Base-by-base conservation (phyloP, 331 rosid species). In the Rosa hybrid region DNA sequence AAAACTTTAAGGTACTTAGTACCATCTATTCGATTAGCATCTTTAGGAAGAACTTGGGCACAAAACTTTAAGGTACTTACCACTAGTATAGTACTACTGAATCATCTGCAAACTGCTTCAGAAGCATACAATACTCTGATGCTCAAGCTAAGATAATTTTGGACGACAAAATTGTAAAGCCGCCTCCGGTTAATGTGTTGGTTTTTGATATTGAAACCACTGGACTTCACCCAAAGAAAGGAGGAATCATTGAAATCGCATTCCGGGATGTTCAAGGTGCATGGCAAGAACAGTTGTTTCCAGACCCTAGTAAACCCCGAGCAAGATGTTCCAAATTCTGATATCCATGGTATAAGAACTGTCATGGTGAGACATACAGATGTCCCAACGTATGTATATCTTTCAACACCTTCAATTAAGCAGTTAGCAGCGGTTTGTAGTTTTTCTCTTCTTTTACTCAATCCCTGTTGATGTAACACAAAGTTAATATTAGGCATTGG, bases 251-350 rank as follows among this genome's bases (percentile, higher is more conserved):
- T 7, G 68, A 56, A 74, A 41, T 74, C 3, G 39, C 20, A 12
- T 0, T n/a, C 49, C 34, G 34, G 34, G 49, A 34, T 50, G 48
- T 18, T 34, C 65, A 2, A 18, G 77, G 77, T 3, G n/a, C n/a
- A n/a, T n/a, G 77, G 65, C 12, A 73, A 73, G 77, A 74, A 56
- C 41, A 56, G 54, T 57, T 74, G 78, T 44, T 74, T 74, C 39
- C 78, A 42, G 25, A 75, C 78, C 21, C 70, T 75, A 39, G 25
- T 75, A 27, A 59, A 75, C 70, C 44, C 70, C n/a, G 56, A 75
- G 46, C 57, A 42, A 59, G 16, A 30, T 39, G 46, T 71, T 80
- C 48, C 63, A 71, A 84, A 77, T 71, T 71, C 78, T 68, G 5
- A 7, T 27, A 0, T 74, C 46, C 77, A 79, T 59, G 63, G 81